These are phyloP conservation scores for Mrakia gelida DNA, from an alignment of 768 basidiomycete genomes.

Conservation along the genomic window DNA sequence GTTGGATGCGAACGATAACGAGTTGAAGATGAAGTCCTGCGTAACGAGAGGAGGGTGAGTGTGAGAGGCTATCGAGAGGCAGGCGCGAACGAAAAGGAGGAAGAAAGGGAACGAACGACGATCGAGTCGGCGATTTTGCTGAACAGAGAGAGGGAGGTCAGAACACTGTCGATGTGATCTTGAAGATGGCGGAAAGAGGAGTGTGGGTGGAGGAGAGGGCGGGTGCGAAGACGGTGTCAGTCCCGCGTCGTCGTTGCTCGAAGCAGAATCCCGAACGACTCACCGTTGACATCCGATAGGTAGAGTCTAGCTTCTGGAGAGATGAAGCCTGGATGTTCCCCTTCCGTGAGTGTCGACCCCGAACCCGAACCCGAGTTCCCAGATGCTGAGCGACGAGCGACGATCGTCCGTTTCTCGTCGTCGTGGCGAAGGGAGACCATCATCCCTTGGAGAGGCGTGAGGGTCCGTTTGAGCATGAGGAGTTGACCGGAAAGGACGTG, in stretches of 20 bases:
- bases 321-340: not conserved
- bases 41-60: too few relatives aligned
- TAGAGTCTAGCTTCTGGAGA: conserved; percentile 18
- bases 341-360: not conserved
- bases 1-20: not conserved
- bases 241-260: not conserved
- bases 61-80: too few relatives aligned
- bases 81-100: too few relatives aligned
- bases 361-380: not conserved
- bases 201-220: not conserved
- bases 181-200: not conserved
- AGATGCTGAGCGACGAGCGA: conserved; percentile 9
- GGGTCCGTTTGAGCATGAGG: conserved; percentile 24
- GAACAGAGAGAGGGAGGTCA: conserved; percentile 21
- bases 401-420: conserved; percentile 15
- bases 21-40: conserved; percentile 24
- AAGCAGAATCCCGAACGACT: not conserved
- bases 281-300: conserved; percentile 27
- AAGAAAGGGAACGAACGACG: too few relatives aligned
- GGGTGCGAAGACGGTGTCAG: too few relatives aligned
- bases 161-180: conserved; percentile 23
- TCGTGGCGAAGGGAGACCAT: conserved; percentile 23
- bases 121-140: not conserved
- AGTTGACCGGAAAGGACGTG: conserved; percentile 26
- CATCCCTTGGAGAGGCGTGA: conserved; percentile 15